These are phyloP conservation scores for Truncatella angustata DNA, from an alignment of 2,329 filamentous ascomycete genomes.

Conservation along the genomic window DNA sequence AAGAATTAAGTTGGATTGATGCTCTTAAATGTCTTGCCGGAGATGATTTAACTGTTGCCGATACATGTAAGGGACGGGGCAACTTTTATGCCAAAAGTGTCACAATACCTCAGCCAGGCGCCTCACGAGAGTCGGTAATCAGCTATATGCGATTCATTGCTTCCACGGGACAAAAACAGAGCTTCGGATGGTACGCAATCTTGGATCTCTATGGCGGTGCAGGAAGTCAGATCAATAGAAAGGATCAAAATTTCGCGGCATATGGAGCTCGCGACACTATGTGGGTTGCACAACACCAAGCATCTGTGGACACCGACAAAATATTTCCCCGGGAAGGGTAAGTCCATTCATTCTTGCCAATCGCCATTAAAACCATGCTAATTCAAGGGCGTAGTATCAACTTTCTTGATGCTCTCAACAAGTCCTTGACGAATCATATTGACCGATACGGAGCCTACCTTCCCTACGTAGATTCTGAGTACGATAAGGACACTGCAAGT, in stretches of 20 bases:
- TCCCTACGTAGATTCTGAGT: slow-evolving; percentile 25
- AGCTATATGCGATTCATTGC: slow-evolving; percentile 25
- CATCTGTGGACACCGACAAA: slow-evolving; percentile 13
- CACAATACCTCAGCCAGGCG: slow-evolving; percentile 24
- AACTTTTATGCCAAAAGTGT: slow-evolving; percentile 36
- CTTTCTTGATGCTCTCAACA: slow-evolving; percentile 21
- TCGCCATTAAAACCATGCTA: background rate
- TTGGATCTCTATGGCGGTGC: slow-evolving; percentile 32
- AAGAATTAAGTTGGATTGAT: slow-evolving; percentile 21
- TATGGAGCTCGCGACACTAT: slow-evolving; percentile 29
- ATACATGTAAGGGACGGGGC: slow-evolving; percentile 15
- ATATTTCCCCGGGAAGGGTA: slow-evolving; percentile 15
- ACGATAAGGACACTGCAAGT: slow-evolving; percentile 18
- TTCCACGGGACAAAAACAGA: slow-evolving; percentile 3
- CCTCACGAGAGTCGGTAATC: slow-evolving; percentile 18
- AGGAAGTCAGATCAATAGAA: slow-evolving; percentile 28
- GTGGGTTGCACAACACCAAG: slow-evolving; percentile 32
- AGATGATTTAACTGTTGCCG: slow-evolving; percentile 14
- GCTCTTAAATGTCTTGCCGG: slow-evolving; percentile 16
- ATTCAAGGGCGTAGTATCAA: slow-evolving; percentile 12
- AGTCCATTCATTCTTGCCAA: background rate
- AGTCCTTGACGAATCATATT: slow-evolving; percentile 17
- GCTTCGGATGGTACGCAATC: slow-evolving; percentile 29
- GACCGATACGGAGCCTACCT: slow-evolving; percentile 20
- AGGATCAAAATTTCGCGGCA: slow-evolving; percentile 15